Evolutionary conservation across 345 rosid genomes (phyloP), one percentile per base, ranked within the genome.

Genomic region (Turnera subulata): DNA sequence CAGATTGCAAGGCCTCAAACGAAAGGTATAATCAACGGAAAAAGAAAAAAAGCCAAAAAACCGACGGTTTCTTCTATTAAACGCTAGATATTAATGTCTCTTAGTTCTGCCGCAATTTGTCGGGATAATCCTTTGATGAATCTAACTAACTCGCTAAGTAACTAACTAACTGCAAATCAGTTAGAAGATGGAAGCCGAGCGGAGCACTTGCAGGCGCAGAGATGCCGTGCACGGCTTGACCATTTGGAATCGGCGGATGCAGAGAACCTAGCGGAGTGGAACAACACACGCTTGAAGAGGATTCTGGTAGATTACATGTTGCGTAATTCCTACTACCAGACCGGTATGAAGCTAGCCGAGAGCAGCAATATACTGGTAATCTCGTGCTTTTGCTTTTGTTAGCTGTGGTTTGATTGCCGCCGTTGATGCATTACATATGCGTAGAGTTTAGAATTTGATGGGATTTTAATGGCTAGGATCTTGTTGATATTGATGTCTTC

Each of bases 221-320:
- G 78, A 69, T 89, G 95, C 53, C 84, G 99, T 12, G 87, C 95
- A 57, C 83, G 99, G 37, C 70, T 93, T 4, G 86, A 93, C 57
- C 92, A 93, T 67, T 85, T 93, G 68, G 99, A 87, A 76, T 85
- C 94, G 2, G 91, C 75, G 11, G 84, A 84, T 75, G 77, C 68
- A 13, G 90, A 83, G 65, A 81, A 85, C 61, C 19, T 87, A 16
- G 59, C 80, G 1, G 99, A 87, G 35, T 93, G 97, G 96, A 84
- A 66, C 54, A 84, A 82, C 53, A 80, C 74, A 0, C 82, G 89
- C 11, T 8, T 87, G 76, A 89, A 93, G 62, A 76, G 97, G 50
- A 87, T 93, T 59, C 94, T 93, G 58, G 96, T 87, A 45, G 99
- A 89, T 50, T 93, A 89, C 58, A 85, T 93, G 99, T 65, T 89